Evolutionary conservation across 768 basidiomycete species (phyloP), one percentile per base, ranked within the genome.

Genomic region (Boletellus sp.): DNA sequence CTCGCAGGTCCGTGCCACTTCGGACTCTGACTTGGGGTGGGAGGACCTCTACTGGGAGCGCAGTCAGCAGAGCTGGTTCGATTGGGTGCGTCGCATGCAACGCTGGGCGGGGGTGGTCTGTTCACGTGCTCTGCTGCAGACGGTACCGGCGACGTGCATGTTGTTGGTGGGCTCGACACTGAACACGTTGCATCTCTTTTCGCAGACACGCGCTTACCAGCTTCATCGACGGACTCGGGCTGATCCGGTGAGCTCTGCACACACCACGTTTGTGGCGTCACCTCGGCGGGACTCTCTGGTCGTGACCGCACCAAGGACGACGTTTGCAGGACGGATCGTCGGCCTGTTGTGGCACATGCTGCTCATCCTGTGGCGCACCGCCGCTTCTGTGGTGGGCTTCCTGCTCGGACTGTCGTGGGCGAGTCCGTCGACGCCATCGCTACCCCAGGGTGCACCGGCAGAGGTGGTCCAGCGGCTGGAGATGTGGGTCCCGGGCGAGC

Each of bases 11-110:
- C 73, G 79, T 19, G 67, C 71, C 6, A 72, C 83, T 3, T 77
- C 79, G 6, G 81, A 87, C 51, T 80, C 84, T 9, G 86, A 90
- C 53, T 59, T 84, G 17, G 84, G 82, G 3, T 90, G 87, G 87
- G 87, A 90, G 59, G 83, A 86, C 62, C 80, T 90, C 71, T 84
- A 86, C 52, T 76, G 77, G 49, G 85, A 85, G 61, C 79, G 76
- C 45, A 80, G 76, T 59, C 78, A 78, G 22, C 71, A 74, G 17
- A 73, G 81, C 4, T 88, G 87, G 87, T 84, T 89, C 51, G 84
- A 88, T 68, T 92, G 90, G 90, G 90, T 89, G 47, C 55, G 76
- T 64, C 20, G 26, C 38, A 16, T 45, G 35, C 53, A 28, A 28
- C 41, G 65, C 60, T 49, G 17, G 9, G n/a, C n/a, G 36, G 15